phyloP scores from a whole-genome alignment of 768 basidiomycete species.

The Udeniomyces megalosporus region DNA sequence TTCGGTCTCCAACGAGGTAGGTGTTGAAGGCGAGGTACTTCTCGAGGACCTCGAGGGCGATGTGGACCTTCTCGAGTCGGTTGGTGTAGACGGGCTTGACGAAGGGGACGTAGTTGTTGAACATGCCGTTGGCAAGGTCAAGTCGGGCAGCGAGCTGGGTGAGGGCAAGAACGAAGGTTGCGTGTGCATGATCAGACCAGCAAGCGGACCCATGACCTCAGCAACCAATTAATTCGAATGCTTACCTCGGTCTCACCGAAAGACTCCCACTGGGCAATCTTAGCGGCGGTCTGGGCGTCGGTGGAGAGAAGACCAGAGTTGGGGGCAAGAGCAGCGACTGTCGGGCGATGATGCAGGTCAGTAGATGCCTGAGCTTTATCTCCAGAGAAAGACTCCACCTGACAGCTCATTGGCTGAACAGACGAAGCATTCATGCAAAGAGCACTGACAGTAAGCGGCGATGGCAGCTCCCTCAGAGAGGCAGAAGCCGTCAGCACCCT shows the following conservation, averaged over 20 bases:
- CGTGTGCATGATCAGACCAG: not conserved
- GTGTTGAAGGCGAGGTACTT: constrained; percentile 58
- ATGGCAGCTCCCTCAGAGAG: constrained; percentile 66
- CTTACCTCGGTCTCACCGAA: constrained; percentile 31
- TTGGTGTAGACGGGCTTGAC: constrained; percentile 52
- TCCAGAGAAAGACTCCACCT: not conserved
- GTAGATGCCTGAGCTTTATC: not conserved
- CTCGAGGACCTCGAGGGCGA: constrained; percentile 53
- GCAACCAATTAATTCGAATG: not conserved
- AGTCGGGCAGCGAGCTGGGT: constrained; percentile 29
- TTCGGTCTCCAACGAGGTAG: constrained; percentile 83
- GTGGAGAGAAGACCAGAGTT: constrained; percentile 63
- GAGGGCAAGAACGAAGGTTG: constrained; percentile 32
- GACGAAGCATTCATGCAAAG: not conserved
- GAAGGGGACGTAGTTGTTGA: constrained; percentile 43
- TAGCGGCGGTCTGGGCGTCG: constrained; percentile 47
- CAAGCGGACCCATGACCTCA: no score
- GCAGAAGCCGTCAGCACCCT: constrained; percentile 49
- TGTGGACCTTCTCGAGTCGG: constrained; percentile 45
- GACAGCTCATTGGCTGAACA: not conserved
- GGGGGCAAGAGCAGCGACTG: constrained; percentile 62
- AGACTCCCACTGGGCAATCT: constrained; percentile 72
- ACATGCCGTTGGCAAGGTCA: constrained; percentile 34
- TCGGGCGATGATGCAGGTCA: not conserved
- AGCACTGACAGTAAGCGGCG: constrained; percentile 68